Evolutionary conservation across 2,329 filamentous ascomycete species (phyloP).

Genomic region (Cladosporium sp.): DNA sequence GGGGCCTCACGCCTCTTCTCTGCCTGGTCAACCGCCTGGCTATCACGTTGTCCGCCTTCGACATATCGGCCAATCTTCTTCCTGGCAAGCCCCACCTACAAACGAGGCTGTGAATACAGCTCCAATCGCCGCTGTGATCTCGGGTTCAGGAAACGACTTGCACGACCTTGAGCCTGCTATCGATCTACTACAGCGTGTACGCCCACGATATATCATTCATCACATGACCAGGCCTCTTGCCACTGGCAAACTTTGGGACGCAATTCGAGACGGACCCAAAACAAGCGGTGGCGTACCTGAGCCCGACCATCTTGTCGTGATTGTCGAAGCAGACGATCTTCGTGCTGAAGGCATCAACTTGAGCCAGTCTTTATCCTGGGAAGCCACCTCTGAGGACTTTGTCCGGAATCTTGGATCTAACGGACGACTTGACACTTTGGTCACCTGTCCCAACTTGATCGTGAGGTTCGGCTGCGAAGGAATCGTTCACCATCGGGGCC

Average conservation of each 20-base stretch:
- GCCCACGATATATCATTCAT: slow-evolving; percentile 36
- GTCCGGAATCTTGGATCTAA: slow-evolving; percentile 38
- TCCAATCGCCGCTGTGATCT: slow-evolving; percentile 33
- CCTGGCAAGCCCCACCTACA: slow-evolving; percentile 33
- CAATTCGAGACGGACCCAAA: slow-evolving; percentile 36
- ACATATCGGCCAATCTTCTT: slow-evolving; percentile 29
- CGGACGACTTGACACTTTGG: slow-evolving; percentile 36
- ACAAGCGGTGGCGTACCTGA: slow-evolving; percentile 34
- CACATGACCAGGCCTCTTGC: slow-evolving; percentile 38
- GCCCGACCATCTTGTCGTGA: slow-evolving; percentile 36
- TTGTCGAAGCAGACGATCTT: slow-evolving; percentile 38
- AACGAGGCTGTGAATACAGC: slow-evolving; percentile 24
- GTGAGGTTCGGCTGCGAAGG: slow-evolving; percentile 38
- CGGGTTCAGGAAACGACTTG: slow-evolving; percentile 34
- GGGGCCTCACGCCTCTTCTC: slow-evolving; percentile 8
- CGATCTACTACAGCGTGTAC: slow-evolving; percentile 34
- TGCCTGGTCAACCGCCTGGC: neutral
- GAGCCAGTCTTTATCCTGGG: slow-evolving; percentile 37
- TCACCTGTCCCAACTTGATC: slow-evolving; percentile 38
- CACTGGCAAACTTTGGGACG: slow-evolving; percentile 35
- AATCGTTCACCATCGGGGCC: slow-evolving; percentile 36
- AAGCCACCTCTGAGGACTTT: slow-evolving; percentile 37
- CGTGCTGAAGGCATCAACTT: slow-evolving; percentile 37
- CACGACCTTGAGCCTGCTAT: slow-evolving; percentile 36
- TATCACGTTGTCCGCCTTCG: slow-evolving; percentile 28